Percentiles rank a stretch among this genome's conserved stretches.
These are phyloP conservation scores for Pelargonium cotyledonis DNA, from an alignment of 441 rosid species.

Conservation along the genomic window DNA sequence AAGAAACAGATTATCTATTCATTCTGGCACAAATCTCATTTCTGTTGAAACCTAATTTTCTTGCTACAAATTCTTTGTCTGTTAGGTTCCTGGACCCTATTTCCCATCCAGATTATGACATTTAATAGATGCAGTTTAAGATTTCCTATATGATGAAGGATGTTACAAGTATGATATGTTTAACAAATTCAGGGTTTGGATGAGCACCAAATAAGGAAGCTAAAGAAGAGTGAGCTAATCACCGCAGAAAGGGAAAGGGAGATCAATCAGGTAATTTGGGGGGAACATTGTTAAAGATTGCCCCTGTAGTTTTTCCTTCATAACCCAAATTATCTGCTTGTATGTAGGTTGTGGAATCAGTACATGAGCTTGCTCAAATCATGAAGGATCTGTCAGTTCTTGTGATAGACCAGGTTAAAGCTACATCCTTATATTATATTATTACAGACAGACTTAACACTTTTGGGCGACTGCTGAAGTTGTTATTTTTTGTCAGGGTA, in stretches of 20 bases:
- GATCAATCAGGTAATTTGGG: neutral
- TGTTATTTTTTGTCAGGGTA: neutral
- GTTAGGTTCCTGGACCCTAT: neutral
- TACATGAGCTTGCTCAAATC: conserved; percentile 86
- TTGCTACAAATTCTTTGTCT: neutral
- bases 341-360: conserved; percentile 77
- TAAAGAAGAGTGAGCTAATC: conserved; percentile 3
- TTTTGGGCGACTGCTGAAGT: neutral
- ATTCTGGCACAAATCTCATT: no score
- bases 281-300: neutral
- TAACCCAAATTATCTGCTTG: neutral
- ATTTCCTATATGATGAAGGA: neutral
- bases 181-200: neutral
- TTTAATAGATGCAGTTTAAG: neutral
- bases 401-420: conserved; percentile 84
- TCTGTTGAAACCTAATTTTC: neutral
- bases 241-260: conserved; percentile 6
- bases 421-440: neutral
- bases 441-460: neutral
- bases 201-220: conserved; percentile 5
- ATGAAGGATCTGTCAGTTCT: conserved; percentile 94
- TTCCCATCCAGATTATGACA: neutral
- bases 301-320: neutral
- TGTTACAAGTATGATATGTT: neutral
- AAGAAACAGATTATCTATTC: neutral